Evolutionary conservation across 805 yeast genomes (phyloP).

Genomic region (Lipomyces anomalus): DNA sequence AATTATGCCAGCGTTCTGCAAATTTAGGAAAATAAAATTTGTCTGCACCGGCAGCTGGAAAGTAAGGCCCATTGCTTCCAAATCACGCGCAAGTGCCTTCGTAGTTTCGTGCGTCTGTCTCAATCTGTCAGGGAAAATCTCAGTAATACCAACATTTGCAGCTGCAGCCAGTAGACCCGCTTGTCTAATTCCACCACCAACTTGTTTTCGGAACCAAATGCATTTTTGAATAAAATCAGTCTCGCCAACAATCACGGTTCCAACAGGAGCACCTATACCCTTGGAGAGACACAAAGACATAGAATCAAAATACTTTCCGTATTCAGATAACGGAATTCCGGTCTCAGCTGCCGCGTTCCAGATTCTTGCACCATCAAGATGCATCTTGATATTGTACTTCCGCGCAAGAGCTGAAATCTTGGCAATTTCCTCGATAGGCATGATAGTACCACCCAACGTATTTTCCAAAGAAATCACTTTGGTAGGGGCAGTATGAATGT

Average conservation of each 20-base stretch:
- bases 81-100: slow-evolving; percentile 39
- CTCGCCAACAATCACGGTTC: slow-evolving; percentile 75
- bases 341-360: slow-evolving; percentile 84
- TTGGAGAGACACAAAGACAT: slow-evolving; percentile 85
- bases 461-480: slow-evolving; percentile 78
- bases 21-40: slow-evolving; percentile 70
- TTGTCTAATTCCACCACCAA: slow-evolving; percentile 92
- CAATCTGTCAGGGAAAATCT: slow-evolving; percentile 55
- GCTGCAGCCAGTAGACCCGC: slow-evolving; percentile 74
- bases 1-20: slow-evolving; percentile 48
- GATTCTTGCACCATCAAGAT: slow-evolving; percentile 92
- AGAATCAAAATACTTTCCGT: slow-evolving; percentile 76
- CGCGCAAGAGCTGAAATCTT: slow-evolving; percentile 67
- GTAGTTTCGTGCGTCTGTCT: slow-evolving; percentile 48
- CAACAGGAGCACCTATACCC: slow-evolving; percentile 90
- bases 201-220: slow-evolving; percentile 82
- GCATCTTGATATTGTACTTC: slow-evolving; percentile 54
- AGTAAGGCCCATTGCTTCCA: slow-evolving; percentile 42
- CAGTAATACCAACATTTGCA: slow-evolving; percentile 73
- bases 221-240: slow-evolving; percentile 56
- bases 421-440: slow-evolving; percentile 72
- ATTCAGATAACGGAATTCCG: slow-evolving; percentile 61
- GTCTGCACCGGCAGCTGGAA: slow-evolving; percentile 76
- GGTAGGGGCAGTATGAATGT: slow-evolving; percentile 86
- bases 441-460: slow-evolving; percentile 75